Evolutionary conservation across 2,329 filamentous ascomycete genomes (phyloP), one percentile per base, ranked within the genome.

Genomic region (Fusarium austroafricanum): DNA sequence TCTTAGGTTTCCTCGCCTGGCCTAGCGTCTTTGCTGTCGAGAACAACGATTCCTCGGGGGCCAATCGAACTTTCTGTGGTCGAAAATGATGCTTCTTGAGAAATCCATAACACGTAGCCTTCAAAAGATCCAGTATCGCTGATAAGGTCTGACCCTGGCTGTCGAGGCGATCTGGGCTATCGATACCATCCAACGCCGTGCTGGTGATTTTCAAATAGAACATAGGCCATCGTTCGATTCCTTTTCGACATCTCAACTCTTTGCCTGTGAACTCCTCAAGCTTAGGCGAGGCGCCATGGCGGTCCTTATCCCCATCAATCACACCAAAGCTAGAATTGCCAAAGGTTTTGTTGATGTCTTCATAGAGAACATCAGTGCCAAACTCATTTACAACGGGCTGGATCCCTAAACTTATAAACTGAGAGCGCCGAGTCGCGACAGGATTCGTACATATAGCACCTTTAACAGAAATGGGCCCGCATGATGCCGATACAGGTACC

Each of bases 171-270:
- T 79, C 75, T 7, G 75, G 55, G 18, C 79, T 76, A n/a, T 82
- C 78, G 3, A 77, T 28, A n/a, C 79, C 77, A 3, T 72, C 62
- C 12, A 58, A 55, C 44, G 45, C 54, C 21, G 55, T 38, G 85
- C 72, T 3, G 83, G 79, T 43, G 35, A 97, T 86, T 28, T 87
- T 87, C n/a, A 98, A 79, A 71, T 90, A 91, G 73, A 97, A 98
- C 89, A 95, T 95, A 0, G 95, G 94, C 89, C 93, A 96, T 50
- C 88, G 86, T 73, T 97, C 93, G 11, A 94, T 81, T 1, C 89
- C 84, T 75, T 92, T 74, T 84, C 14, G 79, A 78, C 72, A 83
- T 88, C 37, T 67, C 21, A 86, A 69, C 59, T 89, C 86, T 65
- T 79, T 84, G 31, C 76, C 79, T 2, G 83, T 86, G 55, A 82